Base-by-base conservation (phyloP, 2,329 filamentous ascomycete genomes). In the Paradendryphiella salina region DNA sequence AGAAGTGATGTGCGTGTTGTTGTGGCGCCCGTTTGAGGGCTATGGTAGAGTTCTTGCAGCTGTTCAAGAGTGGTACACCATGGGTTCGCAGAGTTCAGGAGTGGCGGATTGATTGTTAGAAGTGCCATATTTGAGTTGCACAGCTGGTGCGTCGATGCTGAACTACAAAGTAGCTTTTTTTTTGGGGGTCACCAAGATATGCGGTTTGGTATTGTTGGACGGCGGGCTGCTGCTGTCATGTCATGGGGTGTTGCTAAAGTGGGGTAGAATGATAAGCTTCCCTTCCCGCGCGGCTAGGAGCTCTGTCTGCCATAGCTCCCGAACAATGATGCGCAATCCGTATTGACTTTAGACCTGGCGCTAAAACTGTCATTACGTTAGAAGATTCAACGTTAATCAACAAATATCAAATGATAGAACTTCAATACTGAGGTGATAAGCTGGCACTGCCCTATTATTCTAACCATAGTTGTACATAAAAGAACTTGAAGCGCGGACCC, bases 11-110 rank as follows among this genome's bases (percentile, higher is more conserved):
- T 93, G 10, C 89, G 80, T 2, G 85, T 89, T 1, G 89, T 92
- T 26, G 92, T 82, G 11, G 87, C 88, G 52, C 89, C 89, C 0
- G 85, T 90, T 45, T 82, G 75, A 0, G 81, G 76, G 41, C 78
- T 85, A 23, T 75, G 67, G 65, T 88, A 88, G 5, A 92, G 81
- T 1, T 73, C 72, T 32, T 75, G 69, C 3, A 92, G 80, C 56
- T 91, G 82, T 4, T 80, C 76, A 4, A 80, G 70, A 2, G 81
- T 83, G 0, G 87, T 89, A 20, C 88, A 87, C 88, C 88, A 91
- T 0, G 88, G 88, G 41, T 83, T 86, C 23, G 89, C 83, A 0
- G 87, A 88, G 73, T 92, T 92, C 57, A 91, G 76, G 5, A 93
- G 76, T 0, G 87, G 86, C 0, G 86, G 87, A 35, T 76, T 61